These are phyloP conservation scores for Tylopilus sp. DNA, from an alignment of 768 basidiomycete species.

Conservation along the genomic window DNA sequence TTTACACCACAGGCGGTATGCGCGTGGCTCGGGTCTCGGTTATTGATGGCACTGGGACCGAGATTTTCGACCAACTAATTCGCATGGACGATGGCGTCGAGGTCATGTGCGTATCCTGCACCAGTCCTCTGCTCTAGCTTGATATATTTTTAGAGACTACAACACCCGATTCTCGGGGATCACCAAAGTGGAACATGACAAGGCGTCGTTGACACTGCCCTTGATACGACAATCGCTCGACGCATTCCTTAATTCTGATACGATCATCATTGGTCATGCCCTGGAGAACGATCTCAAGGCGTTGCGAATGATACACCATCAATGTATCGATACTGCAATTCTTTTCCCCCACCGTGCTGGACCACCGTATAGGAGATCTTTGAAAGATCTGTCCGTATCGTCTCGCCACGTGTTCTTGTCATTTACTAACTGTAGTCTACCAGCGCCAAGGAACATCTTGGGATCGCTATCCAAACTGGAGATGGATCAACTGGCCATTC, in stretches of 20 bases:
- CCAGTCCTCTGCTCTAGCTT: neutral
- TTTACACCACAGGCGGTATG: constrained; percentile 92
- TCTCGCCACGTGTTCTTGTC: neutral
- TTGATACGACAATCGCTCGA: constrained; percentile 68
- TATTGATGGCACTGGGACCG: constrained; percentile 68
- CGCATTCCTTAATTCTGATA: constrained; percentile 68
- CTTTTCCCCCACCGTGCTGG: constrained; percentile 87
- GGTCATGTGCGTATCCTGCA: constrained; percentile 54
- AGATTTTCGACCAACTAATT: constrained; percentile 81
- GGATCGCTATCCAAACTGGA: constrained; percentile 77
- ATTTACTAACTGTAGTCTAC: constrained; percentile 7
- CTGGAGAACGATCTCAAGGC: constrained; percentile 95
- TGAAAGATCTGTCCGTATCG: constrained; percentile 71
- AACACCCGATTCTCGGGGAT: constrained; percentile 92
- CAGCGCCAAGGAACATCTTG: constrained; percentile 81
- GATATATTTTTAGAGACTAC: constrained; percentile 59
- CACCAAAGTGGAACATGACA: constrained; percentile 51
- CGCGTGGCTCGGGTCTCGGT: constrained; percentile 88
- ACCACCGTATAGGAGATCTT: constrained; percentile 67
- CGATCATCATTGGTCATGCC: constrained; percentile 86
- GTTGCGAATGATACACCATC: constrained; percentile 80
- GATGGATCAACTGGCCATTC: constrained; percentile 78
- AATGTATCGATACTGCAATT: constrained; percentile 82
- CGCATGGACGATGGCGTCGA: constrained; percentile 78
- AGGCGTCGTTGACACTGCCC: constrained; percentile 64